phyloP scores from a whole-genome alignment of 1,284 basidiomycete species.

The Moniliella sp. region DNA sequence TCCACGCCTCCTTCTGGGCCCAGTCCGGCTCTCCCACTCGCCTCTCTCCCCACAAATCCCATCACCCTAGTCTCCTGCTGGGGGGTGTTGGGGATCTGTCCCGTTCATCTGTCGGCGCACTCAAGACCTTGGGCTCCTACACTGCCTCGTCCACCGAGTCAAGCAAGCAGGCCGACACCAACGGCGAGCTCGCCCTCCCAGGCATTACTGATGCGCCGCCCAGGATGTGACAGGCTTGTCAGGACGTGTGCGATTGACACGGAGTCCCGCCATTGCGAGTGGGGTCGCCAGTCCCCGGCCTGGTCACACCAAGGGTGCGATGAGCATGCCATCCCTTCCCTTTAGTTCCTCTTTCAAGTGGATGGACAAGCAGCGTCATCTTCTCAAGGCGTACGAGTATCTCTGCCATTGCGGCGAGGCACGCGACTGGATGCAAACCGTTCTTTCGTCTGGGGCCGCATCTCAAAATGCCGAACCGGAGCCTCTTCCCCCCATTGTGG shows the following conservation, averaged over 20 bases:
- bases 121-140: slow-evolving; percentile 23
- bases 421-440: slow-evolving; percentile 68
- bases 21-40: too few relatives aligned
- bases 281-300: too few relatives aligned
- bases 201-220: slow-evolving; percentile 21
- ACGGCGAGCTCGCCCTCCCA: too few relatives aligned
- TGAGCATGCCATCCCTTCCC: slow-evolving; percentile 2
- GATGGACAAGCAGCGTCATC: slow-evolving; percentile 41
- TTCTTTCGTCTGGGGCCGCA: too few relatives aligned
- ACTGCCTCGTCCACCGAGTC: slow-evolving; percentile 9
- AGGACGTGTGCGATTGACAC: slow-evolving; percentile 26
- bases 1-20: too few relatives aligned
- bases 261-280: slow-evolving; percentile 19
- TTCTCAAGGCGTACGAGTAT: slow-evolving; percentile 73
- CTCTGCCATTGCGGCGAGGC: slow-evolving; percentile 45
- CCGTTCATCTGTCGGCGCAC: slow-evolving; percentile 19
- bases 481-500: slow-evolving; percentile 42
- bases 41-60: too few relatives aligned
- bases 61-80: too few relatives aligned
- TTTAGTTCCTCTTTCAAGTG: too few relatives aligned
- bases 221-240: slow-evolving; percentile 27
- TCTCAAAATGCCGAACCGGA: too few relatives aligned
- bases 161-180: too few relatives aligned
- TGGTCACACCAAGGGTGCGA: background rate
- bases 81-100: slow-evolving; percentile 23